Percentiles rank a stretch among this genome's conserved stretches.
phyloP scores from a whole-genome alignment of 116 monocot species.

The Dioscorea cayenensis region DNA sequence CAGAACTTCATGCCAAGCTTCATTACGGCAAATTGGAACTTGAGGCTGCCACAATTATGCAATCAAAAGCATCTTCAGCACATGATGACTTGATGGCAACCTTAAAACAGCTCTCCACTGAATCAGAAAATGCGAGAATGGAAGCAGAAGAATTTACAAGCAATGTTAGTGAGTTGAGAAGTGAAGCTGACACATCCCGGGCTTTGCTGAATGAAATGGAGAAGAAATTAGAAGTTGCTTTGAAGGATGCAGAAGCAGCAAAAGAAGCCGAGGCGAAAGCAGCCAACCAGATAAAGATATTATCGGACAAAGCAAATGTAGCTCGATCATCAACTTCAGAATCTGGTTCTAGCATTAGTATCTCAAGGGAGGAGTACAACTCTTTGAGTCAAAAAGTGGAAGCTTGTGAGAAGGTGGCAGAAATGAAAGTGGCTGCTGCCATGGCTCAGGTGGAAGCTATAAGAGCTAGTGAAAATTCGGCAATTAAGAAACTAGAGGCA shows the following conservation, averaged over 20 bases:
- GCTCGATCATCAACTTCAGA: conserved; percentile 43
- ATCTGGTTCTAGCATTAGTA: conserved; percentile 39
- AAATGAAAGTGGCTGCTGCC: conserved; percentile 62
- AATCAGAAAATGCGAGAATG: conserved; percentile 42
- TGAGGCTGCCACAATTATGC: conserved; percentile 28
- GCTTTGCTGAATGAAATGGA: conserved; percentile 34
- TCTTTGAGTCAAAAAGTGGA: conserved; percentile 46
- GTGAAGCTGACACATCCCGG: conserved; percentile 30
- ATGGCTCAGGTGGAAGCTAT: conserved; percentile 57
- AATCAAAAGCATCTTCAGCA: conserved; percentile 31
- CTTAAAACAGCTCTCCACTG: conserved; percentile 39
- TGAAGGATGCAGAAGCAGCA: conserved; percentile 52
- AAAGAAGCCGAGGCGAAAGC: conserved; percentile 49
- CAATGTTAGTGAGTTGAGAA: conserved; percentile 31
- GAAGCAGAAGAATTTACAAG: conserved; percentile 45
- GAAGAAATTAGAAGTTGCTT: conserved; percentile 39
- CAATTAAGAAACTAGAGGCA: conserved; percentile 37
- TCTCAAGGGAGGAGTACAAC: conserved; percentile 53
- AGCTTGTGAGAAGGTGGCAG: conserved; percentile 45
- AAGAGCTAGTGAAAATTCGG: conserved; percentile 59
- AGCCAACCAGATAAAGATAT: conserved; percentile 41
- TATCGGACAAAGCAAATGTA: conserved; percentile 34
- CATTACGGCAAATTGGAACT: conserved; percentile 54
- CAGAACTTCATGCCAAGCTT: conserved; percentile 35
- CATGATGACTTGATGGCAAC: conserved; percentile 42